These are phyloP conservation scores for Carpinus fangiana DNA, from an alignment of 306 rosid species.

Conservation along the genomic window DNA sequence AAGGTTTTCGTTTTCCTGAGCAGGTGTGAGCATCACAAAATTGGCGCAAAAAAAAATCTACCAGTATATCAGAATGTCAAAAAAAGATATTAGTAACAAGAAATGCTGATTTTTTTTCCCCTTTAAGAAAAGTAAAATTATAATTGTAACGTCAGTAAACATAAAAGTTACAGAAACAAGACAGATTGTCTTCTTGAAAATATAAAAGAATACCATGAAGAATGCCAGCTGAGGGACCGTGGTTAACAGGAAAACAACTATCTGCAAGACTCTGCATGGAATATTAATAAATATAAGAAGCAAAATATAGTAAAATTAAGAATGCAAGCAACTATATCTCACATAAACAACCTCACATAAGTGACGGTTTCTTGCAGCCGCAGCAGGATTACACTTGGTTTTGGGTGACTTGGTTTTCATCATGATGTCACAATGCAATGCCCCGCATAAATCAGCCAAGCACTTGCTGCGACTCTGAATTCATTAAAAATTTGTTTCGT, in stretches of 20 bases:
- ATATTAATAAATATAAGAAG: constrained; percentile 20
- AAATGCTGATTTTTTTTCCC: neutral
- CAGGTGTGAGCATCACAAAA: constrained; percentile 92
- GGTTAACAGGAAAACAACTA: constrained; percentile 69
- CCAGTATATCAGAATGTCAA: constrained; percentile 30
- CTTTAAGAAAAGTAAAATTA: neutral
- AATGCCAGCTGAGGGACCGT: constrained; percentile 72
- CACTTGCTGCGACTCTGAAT: constrained; percentile 76
- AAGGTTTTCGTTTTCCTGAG: constrained; percentile 75
- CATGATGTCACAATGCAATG: constrained; percentile 78
- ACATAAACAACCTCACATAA: constrained; percentile 83
- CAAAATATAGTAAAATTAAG: constrained; percentile 5
- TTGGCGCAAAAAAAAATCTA: constrained; percentile 90
- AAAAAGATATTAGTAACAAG: constrained; percentile 26
- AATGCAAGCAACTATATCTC: constrained; percentile 16
- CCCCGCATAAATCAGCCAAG: constrained; percentile 96
- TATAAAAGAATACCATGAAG: constrained; percentile 62
- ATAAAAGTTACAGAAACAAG: constrained; percentile 10
- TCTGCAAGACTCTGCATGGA: constrained; percentile 71
- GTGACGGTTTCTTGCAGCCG: constrained; percentile 78
- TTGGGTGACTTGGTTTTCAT: constrained; percentile 57
- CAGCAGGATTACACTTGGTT: constrained; percentile 81
- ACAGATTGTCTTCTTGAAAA: constrained; percentile 19
- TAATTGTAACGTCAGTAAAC: constrained; percentile 1
- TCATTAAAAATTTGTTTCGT: constrained; percentile 12